Evolutionary conservation across 2,329 filamentous ascomycete species (phyloP), one percentile per base, ranked within the genome.

Genomic region (Aspergillus nomiae): DNA sequence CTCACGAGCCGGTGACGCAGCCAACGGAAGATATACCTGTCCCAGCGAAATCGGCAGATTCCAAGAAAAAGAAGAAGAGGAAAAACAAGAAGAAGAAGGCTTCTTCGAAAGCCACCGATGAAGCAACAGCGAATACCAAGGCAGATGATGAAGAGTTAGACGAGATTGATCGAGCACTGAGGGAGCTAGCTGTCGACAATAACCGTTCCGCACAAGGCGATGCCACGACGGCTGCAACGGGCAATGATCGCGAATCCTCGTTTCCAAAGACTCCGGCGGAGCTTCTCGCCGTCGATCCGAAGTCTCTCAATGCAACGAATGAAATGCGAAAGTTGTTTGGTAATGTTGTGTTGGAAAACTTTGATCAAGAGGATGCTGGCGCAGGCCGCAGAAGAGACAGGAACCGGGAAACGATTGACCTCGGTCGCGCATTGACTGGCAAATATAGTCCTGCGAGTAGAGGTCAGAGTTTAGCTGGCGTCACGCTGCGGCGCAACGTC

Each of bases 311-410:
- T 74, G 92, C 92, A 9, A 84, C 90, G 41, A 96, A 97, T 72
- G 95, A 99, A 80, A 97, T 99, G 92, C 90, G 88, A 62, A 86
- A 85, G 67, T 80, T 92, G 0, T 92, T 92, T 74, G 90, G 90
- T 5, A 85, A 85, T 65, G 85, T 87, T 30, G 88, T 88, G 26
- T 71, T 90, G 12, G 86, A 90, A 69, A 82, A 79, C 34, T 82
- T 86, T 58, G 85, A 88, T 50, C 83, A 84, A 24, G 78, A 80
- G 38, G 77, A 76, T 53, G 72, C 73, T 59, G 74, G 74, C 53
- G 73, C 81, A 21, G 80, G 80, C 34, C 79, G 84, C 61, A 80
- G 82, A 85, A 75, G 86, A 81, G 72, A 90, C 84, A 76, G 86
- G 81, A 72, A 84, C 62, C 76, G 75, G 59, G 79, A 81, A 63